A percentile compares a stretch with the other conserved stretches of the same genome.
Evolutionary conservation across 1,284 basidiomycete species (phyloP).

Genomic region (Sporisorium reilianum): DNA sequence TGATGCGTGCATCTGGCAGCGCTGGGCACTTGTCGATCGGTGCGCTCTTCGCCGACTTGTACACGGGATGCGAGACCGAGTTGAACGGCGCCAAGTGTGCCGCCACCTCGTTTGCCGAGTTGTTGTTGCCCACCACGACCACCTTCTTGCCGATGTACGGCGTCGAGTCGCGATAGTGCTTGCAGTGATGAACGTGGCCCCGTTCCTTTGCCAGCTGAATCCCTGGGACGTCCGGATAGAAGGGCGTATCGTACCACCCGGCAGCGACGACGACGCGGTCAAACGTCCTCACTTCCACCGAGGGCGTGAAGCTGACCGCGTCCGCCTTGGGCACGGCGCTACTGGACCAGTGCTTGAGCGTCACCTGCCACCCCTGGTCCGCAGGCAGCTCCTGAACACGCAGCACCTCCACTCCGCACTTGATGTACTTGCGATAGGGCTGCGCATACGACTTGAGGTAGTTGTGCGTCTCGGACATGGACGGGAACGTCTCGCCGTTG

Average conservation of each 20-base stretch:
- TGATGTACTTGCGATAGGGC: slow-evolving; percentile 34
- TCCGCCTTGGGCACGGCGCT: not conserved
- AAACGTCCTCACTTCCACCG: slow-evolving; percentile 18
- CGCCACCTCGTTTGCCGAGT: slow-evolving; percentile 59
- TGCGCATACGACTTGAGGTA: slow-evolving; percentile 49
- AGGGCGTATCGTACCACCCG: slow-evolving; percentile 60
- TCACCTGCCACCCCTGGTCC: slow-evolving; percentile 42
- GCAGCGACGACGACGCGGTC: slow-evolving; percentile 55
- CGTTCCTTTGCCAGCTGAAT: slow-evolving; percentile 26
- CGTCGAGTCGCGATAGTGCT: slow-evolving; percentile 59
- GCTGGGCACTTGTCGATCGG: slow-evolving; percentile 45
- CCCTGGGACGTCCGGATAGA: slow-evolving; percentile 50
- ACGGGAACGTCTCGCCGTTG: slow-evolving; percentile 53
- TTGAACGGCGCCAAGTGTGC: slow-evolving; percentile 55
- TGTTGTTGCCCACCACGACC: slow-evolving; percentile 63
- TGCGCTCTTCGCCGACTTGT: slow-evolving; percentile 31
- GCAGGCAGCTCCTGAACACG: slow-evolving; percentile 46
- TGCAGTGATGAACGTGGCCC: slow-evolving; percentile 58
- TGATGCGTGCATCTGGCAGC: slow-evolving; percentile 54
- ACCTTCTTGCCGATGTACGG: slow-evolving; percentile 42
- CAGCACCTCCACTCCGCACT: slow-evolving; percentile 49
- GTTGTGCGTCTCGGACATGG: slow-evolving; percentile 52
- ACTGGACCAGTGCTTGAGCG: slow-evolving; percentile 36
- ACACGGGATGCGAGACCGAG: slow-evolving; percentile 38
- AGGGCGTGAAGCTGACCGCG: slow-evolving; percentile 26